Evolutionary conservation across 331 rosid genomes (phyloP), one percentile per base, ranked within the genome.

Genomic region (Quercus tomentella): DNA sequence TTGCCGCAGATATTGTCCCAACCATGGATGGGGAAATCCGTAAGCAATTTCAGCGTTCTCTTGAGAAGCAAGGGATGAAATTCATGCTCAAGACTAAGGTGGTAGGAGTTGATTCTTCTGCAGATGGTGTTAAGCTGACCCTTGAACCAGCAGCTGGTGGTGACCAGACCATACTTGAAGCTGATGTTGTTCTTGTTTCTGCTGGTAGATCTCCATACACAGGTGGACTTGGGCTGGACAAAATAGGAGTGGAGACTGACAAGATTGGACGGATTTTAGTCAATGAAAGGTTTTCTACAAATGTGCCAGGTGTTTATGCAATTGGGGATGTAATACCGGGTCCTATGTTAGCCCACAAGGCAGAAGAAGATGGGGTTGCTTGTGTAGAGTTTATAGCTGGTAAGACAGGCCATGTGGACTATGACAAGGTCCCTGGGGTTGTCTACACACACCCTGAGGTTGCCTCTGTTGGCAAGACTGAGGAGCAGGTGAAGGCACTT

Each of bases 321-420:
- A 96, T 96, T 28, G 99, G 99, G 15, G 99, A 96, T 55, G 98
- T 93, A 25, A 93, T 96, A 86, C 98, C 99, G 0, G 99, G 99
- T 54, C 99, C 99, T 6, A 93, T 96, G 99, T 85, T 96, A 56
- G 99, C 99, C 60, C 99, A 96, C 87, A 96, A 96, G 86, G 99
- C 99, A 5, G 99, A 96, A 83, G 98, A 96, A 85, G 99, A 93
- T 75, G 99, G 99, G 1, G 94, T 96, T 77, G 99, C 99, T 56
- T 96, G 99, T 55, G 99, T 96, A 4, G 99, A 96, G 89, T 96
- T 79, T 89, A 85, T 96, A 30, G 98, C 99, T 17, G 98, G 98
- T 69, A 93, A 93, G 86, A 86, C 79, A 65, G 99, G 99, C 35
- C 99, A 96, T 75, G 99, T 96, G 68, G 99, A 96, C 90, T 96